A percentile compares a stretch with the other conserved stretches of the same genome.
Conservation (phyloP, 2,329 filamentous ascomycete species). For the Penicillium digitatum region DNA sequence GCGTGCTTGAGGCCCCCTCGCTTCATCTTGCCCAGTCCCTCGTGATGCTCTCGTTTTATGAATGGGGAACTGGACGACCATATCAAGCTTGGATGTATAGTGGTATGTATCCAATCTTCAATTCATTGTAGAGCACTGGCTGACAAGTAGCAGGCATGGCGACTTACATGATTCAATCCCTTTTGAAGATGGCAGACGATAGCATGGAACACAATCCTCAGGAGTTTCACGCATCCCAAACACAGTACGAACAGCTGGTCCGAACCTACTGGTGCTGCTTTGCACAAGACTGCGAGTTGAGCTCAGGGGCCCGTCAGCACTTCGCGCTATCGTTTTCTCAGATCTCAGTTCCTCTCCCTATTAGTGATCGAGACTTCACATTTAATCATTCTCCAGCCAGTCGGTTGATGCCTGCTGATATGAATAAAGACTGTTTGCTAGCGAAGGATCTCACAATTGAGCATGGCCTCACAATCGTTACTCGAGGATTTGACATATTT, state of each 20-base stretch:
- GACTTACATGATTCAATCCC: conserved; percentile 39
- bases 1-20: conserved; percentile 34
- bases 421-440: conserved; percentile 21
- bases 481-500: conserved; percentile 38
- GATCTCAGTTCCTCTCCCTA: conserved; percentile 36
- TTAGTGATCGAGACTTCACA: conserved; percentile 36
- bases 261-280: conserved; percentile 40
- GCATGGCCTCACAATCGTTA: conserved; percentile 34
- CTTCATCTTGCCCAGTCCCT: conserved; percentile 36
- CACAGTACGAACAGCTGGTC: conserved; percentile 37
- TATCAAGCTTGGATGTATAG: conserved; percentile 42
- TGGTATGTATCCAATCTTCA: conserved; percentile 19
- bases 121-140: not conserved
- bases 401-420: conserved; percentile 30
- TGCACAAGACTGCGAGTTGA: conserved; percentile 38
- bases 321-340: conserved; percentile 38
- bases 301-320: conserved; percentile 36
- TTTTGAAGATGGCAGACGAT: conserved; percentile 37
- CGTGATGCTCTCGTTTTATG: conserved; percentile 37
- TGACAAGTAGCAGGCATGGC: conserved; percentile 32
- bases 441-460: conserved; percentile 31
- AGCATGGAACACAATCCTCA: conserved; percentile 37
- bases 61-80: conserved; percentile 36
- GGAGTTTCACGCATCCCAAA: conserved; percentile 32
- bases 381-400: conserved; percentile 26